Conservation (phyloP, 176 grass and related monocot genomes). For the Bonia amplexicaulis region DNA sequence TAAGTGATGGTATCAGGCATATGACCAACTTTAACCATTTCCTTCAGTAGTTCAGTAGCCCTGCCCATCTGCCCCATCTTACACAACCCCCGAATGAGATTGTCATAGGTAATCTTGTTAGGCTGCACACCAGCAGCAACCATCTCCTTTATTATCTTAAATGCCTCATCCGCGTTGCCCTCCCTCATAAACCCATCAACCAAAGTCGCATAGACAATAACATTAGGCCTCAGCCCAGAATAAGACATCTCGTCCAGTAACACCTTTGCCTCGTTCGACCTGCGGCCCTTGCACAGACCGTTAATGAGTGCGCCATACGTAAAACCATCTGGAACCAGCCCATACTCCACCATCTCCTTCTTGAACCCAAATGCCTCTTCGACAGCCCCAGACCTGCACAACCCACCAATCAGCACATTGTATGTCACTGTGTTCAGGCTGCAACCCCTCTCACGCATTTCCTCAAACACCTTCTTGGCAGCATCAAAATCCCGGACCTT, state of each 20-base stretch:
- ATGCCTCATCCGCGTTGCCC: constrained; percentile 43
- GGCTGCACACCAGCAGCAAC: constrained; percentile 43
- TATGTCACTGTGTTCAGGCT: constrained; percentile 44
- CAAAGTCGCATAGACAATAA: constrained; percentile 54
- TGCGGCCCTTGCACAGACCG: constrained; percentile 46
- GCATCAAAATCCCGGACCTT: constrained; percentile 41
- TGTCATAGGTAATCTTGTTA: constrained; percentile 57
- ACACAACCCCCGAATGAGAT: constrained; percentile 52
- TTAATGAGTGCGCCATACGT: constrained; percentile 59
- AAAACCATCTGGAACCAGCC: constrained; percentile 41
- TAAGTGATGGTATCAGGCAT: constrained; percentile 45
- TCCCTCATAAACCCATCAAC: constrained; percentile 70
- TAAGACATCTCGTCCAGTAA: constrained; percentile 58
- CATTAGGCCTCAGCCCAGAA: constrained; percentile 31
- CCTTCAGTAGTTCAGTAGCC: constrained; percentile 40
- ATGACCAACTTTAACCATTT: constrained; percentile 46
- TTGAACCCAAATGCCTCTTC: constrained; percentile 62
- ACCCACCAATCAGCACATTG: constrained; percentile 57
- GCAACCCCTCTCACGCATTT: constrained; percentile 57
- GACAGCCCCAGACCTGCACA: constrained; percentile 51
- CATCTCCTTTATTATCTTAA: constrained; percentile 52
- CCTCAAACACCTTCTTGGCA: constrained; percentile 50
- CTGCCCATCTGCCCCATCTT: constrained; percentile 51
- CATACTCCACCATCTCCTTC: constrained; percentile 54
- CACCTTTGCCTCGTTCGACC: constrained; percentile 40